Evolutionary conservation across 2,329 filamentous ascomycete genomes (phyloP).

Genomic region (Arthrobotrys sphaeroides): DNA sequence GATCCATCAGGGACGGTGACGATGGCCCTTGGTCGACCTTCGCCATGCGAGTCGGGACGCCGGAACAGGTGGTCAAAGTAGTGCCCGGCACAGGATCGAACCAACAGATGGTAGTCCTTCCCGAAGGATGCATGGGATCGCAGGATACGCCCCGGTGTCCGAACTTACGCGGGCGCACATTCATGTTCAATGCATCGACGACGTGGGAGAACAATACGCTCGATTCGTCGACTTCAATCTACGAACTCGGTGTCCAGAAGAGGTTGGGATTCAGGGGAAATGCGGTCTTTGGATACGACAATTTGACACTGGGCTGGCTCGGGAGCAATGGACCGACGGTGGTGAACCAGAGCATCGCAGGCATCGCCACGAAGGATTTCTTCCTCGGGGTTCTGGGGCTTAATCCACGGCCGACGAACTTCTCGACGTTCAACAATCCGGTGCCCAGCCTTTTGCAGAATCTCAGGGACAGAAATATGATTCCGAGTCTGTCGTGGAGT

Average conservation of each 20-base stretch:
- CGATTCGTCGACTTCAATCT: neutral
- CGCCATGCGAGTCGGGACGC: slow-evolving; percentile 33
- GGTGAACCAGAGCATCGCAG: slow-evolving; percentile 26
- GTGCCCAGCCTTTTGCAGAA: slow-evolving; percentile 19
- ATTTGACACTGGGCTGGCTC: slow-evolving; percentile 16
- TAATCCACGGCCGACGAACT: slow-evolving; percentile 20
- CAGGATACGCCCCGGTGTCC: slow-evolving; percentile 10
- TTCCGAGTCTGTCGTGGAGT: slow-evolving; percentile 29
- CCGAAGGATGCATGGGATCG: slow-evolving; percentile 25
- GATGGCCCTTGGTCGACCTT: slow-evolving; percentile 49
- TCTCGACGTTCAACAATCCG: slow-evolving; percentile 23
- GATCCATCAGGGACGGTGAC: slow-evolving; percentile 27
- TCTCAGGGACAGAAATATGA: neutral
- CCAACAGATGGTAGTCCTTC: slow-evolving; percentile 36
- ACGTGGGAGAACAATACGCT: slow-evolving; percentile 32
- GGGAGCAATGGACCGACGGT: slow-evolving; percentile 8
- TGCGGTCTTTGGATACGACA: slow-evolving; percentile 46
- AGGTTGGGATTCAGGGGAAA: slow-evolving; percentile 20
- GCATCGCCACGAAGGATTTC: slow-evolving; percentile 35
- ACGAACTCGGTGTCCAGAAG: slow-evolving; percentile 18
- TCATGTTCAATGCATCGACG: slow-evolving; percentile 16
- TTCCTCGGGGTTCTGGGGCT: slow-evolving; percentile 28
- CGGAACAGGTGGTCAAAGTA: slow-evolving; percentile 15
- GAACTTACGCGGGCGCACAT: slow-evolving; percentile 17
- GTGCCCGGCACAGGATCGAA: slow-evolving; percentile 30